Conservation (phyloP, 768 basidiomycete genomes). For the Suillus paluster region DNA sequence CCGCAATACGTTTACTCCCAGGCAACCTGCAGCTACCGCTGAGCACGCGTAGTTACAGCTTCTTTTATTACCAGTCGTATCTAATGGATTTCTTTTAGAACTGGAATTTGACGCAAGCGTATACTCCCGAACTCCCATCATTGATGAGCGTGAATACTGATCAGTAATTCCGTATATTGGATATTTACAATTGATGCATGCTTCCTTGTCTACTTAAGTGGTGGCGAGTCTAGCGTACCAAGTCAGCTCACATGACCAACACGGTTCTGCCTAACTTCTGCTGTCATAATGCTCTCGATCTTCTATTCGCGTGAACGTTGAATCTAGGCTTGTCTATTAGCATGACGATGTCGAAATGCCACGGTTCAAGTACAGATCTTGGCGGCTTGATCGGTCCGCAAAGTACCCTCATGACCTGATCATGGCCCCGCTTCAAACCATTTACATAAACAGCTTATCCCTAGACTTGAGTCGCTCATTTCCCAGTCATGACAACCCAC, state of each 20-base stretch:
- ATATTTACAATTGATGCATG: too few relatives aligned
- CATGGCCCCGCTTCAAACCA: neutral
- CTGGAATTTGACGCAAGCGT: neutral
- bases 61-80: neutral
- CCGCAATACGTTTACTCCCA: neutral
- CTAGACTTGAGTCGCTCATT: neutral
- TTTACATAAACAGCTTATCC: neutral
- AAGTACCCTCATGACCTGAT: conserved; percentile 9
- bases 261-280: too few relatives aligned
- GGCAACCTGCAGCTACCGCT: conserved; percentile 3
- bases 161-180: neutral
- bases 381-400: neutral
- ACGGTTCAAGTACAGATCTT: neutral
- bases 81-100: neutral
- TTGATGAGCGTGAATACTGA: neutral
- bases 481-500: conserved; percentile 51
- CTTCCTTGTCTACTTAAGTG: too few relatives aligned
- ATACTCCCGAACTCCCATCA: neutral
- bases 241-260: too few relatives aligned
- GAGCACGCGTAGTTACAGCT: neutral
- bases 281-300: too few relatives aligned
- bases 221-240: too few relatives aligned
- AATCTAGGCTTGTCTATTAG: neutral
- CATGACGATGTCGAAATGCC: neutral
- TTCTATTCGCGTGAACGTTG: neutral